phyloP scores from a whole-genome alignment of 2,329 filamentous ascomycete genomes.

The Verticillium isaacii region DNA sequence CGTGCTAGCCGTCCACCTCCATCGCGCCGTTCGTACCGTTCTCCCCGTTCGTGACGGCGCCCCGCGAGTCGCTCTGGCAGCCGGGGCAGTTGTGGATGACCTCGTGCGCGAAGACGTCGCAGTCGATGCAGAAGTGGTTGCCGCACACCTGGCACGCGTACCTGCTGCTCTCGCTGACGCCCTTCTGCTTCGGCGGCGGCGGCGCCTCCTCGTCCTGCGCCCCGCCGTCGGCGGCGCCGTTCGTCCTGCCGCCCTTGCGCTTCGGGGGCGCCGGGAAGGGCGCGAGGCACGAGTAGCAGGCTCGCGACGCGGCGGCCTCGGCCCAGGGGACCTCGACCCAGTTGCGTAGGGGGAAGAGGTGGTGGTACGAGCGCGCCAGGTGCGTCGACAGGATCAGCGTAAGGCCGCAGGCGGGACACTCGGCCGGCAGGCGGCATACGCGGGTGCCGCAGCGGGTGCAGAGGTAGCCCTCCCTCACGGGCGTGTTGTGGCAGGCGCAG shows the following conservation, averaged over 20 bases:
- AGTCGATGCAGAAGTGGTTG: constrained; percentile 96
- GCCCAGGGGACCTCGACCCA: constrained; percentile 89
- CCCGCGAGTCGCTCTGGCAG: constrained; percentile 57
- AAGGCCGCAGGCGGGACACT: constrained; percentile 86
- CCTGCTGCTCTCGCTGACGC: constrained; percentile 77
- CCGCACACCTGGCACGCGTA: constrained; percentile 87
- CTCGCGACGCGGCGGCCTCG: constrained; percentile 53
- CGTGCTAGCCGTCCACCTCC: constrained; percentile 31
- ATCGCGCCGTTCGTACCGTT: constrained; percentile 35
- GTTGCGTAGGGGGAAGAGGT: constrained; percentile 83
- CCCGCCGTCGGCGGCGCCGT: constrained; percentile 9
- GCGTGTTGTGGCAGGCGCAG: constrained; percentile 86
- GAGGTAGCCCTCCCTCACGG: constrained; percentile 78
- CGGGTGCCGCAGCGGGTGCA: constrained; percentile 86
- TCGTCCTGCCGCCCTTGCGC: constrained; percentile 11
- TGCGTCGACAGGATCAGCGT: constrained; percentile 94
- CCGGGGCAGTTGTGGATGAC: constrained; percentile 94
- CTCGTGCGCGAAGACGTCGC: constrained; percentile 92
- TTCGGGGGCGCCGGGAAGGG: constrained; percentile 57
- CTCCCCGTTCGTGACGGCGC: constrained; percentile 22
- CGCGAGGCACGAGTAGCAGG: constrained; percentile 75
- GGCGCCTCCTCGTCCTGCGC: constrained; percentile 8
- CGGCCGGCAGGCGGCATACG: constrained; percentile 83
- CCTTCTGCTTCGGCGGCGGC: constrained; percentile 36
- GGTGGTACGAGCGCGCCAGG: constrained; percentile 86